Evolutionary conservation across 106 monocot species (phyloP), one percentile per base, ranked within the genome.

Genomic region (Phalaenopsis aphrodite): DNA sequence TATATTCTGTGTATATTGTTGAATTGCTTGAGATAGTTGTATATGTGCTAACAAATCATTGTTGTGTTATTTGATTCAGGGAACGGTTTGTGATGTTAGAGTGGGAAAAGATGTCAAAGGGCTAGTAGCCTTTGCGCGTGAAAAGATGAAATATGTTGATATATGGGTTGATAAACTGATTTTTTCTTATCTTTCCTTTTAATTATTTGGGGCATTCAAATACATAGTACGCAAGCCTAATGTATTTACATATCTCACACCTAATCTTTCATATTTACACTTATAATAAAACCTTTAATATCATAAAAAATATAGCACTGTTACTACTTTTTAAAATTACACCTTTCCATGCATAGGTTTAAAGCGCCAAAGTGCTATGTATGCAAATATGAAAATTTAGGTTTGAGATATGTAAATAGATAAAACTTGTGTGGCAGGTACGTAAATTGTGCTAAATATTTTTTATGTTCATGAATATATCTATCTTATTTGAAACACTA

Each of bases 81-180:
- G 98, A 46, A 98, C 85, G 52, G 85, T 84, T 56, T 98, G 94
- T 89, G 92, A 98, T 93, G 98, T 94, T 77, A 90, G 98, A 79
- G 84, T 85, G 79, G 98, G 89, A 81, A 85, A 88, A 49, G 89
- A 93, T 85, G 94, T 94, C 57, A 94, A 88, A 67, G 82, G 72
- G n/a, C 83, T 98, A 66, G 91, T 98, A 76, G 42, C 85, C 24
- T 98, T 89, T 83, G 90, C 94, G 57, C 84, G 56, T 23, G 90
- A 89, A 42, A 92, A 89, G 24, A 82, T 98, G 30, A 90, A 86
- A 16, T 89, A 87, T 75, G 81, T 98, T 87, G 98, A 94, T 78
- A 92, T 97, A 78, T 97, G 97, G 97, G 97, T 94, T 49, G 23
- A 5, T 47, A 16, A 74, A 74, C 4, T 74, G 15, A 43, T 74